Base-by-base conservation (phyloP, 306 rosid genomes). In the Vicia villosa region DNA sequence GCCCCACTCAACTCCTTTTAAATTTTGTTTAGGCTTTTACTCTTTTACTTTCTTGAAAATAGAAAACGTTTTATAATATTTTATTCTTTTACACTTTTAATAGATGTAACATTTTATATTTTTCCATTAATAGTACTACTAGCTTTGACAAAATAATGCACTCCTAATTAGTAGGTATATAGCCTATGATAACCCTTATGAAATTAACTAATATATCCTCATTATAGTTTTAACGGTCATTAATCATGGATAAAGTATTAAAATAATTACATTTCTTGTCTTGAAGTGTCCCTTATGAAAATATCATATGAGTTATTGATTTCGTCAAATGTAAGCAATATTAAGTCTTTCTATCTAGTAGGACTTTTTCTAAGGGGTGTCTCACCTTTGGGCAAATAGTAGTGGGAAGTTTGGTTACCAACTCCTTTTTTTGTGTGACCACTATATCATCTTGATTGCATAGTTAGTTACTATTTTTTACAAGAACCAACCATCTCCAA, bases 371-470 rank as follows among this genome's bases (percentile, higher is more conserved):
- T 55, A 70, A 71, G 64, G 62, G 85, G 81, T 13, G 66, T 72
- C 72, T 75, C 57, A 37, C 70, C 83, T 75, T 79, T 79, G 79
- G 49, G 62, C 60, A 56, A 78, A 66, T 71, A 65, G 61, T 77
- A 84, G 87, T 80, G 86, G 80, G 42, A 80, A 86, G 90, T 86
- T 91, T 80, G 92, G 89, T 83, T 64, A 86, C 86, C 89, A 66
- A 80, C 92, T 76, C 80, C 90, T 72, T 82, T 8, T 8, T 6
- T 87, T 55, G n/a, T 84, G 85, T 80, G 85, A 82, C 93, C 87
- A 81, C 78, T 80, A 9, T 7, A 20, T 32, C 43, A 50, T 50
- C 37, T 72, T 59, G 59, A 56, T 50, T 19, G 26, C 56, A 8
- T 50, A 10, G 28, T 50, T 50, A 9, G 22, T 17, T 50, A 50